Conservation (phyloP, 352 stramenopile genomes). For the Poterioochromonas sp. region DNA sequence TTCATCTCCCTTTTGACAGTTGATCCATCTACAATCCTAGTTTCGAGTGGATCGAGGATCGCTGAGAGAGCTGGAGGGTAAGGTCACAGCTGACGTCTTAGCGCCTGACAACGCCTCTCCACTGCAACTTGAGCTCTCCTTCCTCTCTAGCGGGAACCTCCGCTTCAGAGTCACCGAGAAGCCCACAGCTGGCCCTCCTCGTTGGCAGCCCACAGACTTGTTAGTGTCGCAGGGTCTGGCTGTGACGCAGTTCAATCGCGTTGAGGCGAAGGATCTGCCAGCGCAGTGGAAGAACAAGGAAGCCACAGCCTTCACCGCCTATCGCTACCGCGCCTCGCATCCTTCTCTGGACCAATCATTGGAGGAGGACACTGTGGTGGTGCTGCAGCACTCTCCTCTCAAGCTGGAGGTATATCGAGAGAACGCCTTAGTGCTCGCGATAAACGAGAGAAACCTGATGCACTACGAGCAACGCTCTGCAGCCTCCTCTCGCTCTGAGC, state of each 20-base stretch:
- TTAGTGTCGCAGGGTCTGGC: not conserved
- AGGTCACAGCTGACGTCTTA: constrained; percentile 37
- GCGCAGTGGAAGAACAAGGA: not conserved
- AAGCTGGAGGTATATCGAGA: not conserved
- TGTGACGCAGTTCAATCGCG: not conserved
- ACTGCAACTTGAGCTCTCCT: constrained; percentile 37
- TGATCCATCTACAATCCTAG: not conserved
- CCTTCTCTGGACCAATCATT: too few species aligned
- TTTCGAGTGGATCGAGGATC: constrained; percentile 33
- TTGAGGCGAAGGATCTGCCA: not conserved
- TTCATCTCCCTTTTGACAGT: not conserved
- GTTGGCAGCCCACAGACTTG: constrained; percentile 21
- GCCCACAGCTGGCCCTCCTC: too few species aligned
- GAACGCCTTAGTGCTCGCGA: not conserved
- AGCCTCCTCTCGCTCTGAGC: not conserved
- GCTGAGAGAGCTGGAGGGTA: constrained; percentile 15
- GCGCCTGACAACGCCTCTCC: not conserved
- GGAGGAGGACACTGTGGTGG: not conserved
- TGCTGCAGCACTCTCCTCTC: not conserved
- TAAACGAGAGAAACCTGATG: constrained; percentile 44
- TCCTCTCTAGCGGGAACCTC: constrained; percentile 38
- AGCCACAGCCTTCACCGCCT: constrained; percentile 9
- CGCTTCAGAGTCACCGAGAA: too few species aligned
- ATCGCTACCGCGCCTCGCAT: not conserved
- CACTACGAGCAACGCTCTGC: constrained; percentile 43